Evolutionary conservation across 1,284 basidiomycete genomes (phyloP).

Genomic region (Rhodofomes roseus): DNA sequence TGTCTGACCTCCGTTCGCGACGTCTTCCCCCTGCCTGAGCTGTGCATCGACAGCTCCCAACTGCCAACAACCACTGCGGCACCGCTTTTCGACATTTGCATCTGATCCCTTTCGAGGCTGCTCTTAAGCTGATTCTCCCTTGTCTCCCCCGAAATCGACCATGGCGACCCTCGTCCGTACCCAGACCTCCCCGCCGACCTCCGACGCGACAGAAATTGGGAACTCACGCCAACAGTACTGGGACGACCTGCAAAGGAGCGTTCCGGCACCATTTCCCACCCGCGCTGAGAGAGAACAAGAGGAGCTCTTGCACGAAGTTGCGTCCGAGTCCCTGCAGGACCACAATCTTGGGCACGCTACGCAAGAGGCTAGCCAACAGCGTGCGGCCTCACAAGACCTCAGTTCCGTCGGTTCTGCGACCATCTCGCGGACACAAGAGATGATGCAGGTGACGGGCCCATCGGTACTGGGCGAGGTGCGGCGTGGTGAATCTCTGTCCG

Average conservation of each 20-base stretch:
- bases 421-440: background rate
- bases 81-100: background rate
- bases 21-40: too few species aligned
- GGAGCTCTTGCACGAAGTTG: slow-evolving; percentile 26
- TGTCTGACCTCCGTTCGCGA: too few species aligned
- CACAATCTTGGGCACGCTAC: slow-evolving; percentile 9
- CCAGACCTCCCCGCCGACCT: slow-evolving; percentile 2
- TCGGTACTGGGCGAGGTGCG: background rate
- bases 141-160: background rate
- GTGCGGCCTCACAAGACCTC: background rate
- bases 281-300: slow-evolving; percentile 20
- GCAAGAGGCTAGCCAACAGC: background rate
- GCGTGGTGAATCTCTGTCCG: background rate
- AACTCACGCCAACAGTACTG: background rate
- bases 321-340: slow-evolving; percentile 21
- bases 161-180: slow-evolving; percentile 9
- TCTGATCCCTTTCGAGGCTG: background rate
- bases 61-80: background rate
- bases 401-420: background rate
- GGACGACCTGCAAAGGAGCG: background rate
- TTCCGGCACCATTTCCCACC: slow-evolving; percentile 10
- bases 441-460: background rate
- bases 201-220: background rate
- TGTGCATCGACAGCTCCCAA: too few species aligned
- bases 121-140: background rate